Base-by-base conservation (phyloP, 495 filamentous ascomycete species). In the Echria macrotheca region DNA sequence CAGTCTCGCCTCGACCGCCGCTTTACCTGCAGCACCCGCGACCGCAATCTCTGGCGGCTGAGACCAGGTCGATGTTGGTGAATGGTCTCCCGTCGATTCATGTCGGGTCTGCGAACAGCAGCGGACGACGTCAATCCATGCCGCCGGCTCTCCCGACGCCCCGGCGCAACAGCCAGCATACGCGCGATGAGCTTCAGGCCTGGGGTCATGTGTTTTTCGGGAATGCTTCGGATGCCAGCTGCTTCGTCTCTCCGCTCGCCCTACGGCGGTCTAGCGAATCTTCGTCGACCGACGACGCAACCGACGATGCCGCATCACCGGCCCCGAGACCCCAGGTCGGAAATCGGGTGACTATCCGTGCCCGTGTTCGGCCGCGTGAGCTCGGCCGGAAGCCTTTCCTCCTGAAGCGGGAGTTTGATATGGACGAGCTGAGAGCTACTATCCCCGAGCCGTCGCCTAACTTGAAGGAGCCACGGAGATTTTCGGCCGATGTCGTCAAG, bases 391-490 rank as follows among this genome's bases (percentile, higher is more conserved):
- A 70, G 40, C 66, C 70, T 7, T 76, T 76, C 52, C 40, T 76
- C 0, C 65, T 79, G n/a, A 63, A 69, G 50, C 62, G 74, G 2
- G 61, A 61, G 25, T 72, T 76, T 36, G 60, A 76, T 44, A 65
- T 72, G 25, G 67, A 72, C 22, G 62, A 68, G 29, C 64, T 74
- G 5, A 64, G 69, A 31, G 60, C 68, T 15, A 67, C 64, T 1
- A 47, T 66, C 12, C 62, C 64, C 4, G 65, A 67, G 33, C 58
- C 56, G 12, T 41, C 56, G 10, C 36, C 53, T 5, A 22, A 37
- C 22, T 24, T 38, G 23, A 26, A 46, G 3, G 37, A 11, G 0
- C 7, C 44, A 2, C 55, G 54, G 12, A 47, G 32, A 22, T n/a
- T 23, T 15, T 61, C 47, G 19, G 33, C 23, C 5, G 53, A 56